Percentiles rank a stretch among this genome's conserved stretches.
Conservation (phyloP, 148 eudicot species). For the Rhododendron mucronatum region DNA sequence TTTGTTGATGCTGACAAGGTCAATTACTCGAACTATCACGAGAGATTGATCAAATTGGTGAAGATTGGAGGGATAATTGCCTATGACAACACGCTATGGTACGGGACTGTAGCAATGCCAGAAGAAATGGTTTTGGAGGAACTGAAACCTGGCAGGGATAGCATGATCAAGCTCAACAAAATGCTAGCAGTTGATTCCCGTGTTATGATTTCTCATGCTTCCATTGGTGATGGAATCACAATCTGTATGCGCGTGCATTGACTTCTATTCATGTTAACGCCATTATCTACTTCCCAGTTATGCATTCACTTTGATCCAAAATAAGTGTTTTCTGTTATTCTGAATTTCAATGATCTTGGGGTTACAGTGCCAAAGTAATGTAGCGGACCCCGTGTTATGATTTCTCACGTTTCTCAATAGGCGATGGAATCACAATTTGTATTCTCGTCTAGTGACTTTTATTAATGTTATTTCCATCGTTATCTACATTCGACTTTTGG, state of each 20-base stretch:
- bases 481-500: background rate
- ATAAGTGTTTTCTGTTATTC: too few species aligned
- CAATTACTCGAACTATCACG: constrained; percentile 47
- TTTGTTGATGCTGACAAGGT: constrained; percentile 67
- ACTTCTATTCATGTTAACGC: background rate
- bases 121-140: constrained; percentile 27
- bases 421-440: constrained; percentile 56
- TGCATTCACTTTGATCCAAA: too few species aligned
- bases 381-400: constrained; percentile 26
- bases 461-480: too few species aligned
- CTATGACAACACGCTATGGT: constrained; percentile 61
- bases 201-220: constrained; percentile 37
- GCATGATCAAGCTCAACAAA: constrained; percentile 30
- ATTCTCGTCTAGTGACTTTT: constrained; percentile 22
- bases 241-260: constrained; percentile 42
- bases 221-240: constrained; percentile 50
- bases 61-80: constrained; percentile 50
- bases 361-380: too few species aligned
- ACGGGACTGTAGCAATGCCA: constrained; percentile 33
- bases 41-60: constrained; percentile 47
- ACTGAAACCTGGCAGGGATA: background rate
- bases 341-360: background rate
- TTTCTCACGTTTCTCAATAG: constrained; percentile 48
- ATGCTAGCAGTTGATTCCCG: constrained; percentile 47
- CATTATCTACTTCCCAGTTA: background rate